Base-by-base conservation (phyloP, 2,329 filamentous ascomycete genomes). In the Sphaerulina vaccinii region DNA sequence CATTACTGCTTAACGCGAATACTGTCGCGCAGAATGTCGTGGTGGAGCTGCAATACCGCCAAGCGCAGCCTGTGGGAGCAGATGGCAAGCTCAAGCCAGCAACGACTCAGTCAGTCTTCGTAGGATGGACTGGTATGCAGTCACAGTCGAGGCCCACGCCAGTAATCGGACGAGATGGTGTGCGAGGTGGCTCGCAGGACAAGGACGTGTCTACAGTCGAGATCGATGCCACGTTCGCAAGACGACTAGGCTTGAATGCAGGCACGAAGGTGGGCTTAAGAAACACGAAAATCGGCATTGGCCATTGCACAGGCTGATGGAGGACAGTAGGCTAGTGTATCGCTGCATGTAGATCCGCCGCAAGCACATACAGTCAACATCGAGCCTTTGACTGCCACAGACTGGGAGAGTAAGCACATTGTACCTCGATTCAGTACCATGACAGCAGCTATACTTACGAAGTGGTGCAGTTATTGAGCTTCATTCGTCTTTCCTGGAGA, bases 51-150 rank as follows among this genome's bases (percentile, higher is more conserved):
- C 87, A 80, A 68, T 95, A 87, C 73, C 83, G 85, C 65, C 79
- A 79, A 56, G 72, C 81, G 36, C 69, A 78, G 35, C 74, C 79
- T 18, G 69, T 80, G 10, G 62, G 62, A 37, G 62, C 52, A 22
- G 72, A 73, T 48, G 51, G 62, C 9, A 69, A 70, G 54, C 42
- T 53, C 7, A 70, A 62, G 35, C 35, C 55, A 10, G 46, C 56
- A 3, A 51, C 41, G 6, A 81, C 83, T 62, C 82, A 80, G 65
- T 95, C 88, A 41, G 79, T 95, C 63, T 99, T 87, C 68, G 79
- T 95, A 54, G 93, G 93, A 69, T 99, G 93, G 93, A 96, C 93
- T 9, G 93, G 93, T 62, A 95, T 99, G 89, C 87, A 90, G 59
- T 96, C 91, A 76, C 95, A 91, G 78, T 84, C 88, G 66, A 87